Evolutionary conservation across 169 alveolate genomes (phyloP), one percentile per base, ranked within the genome.

Genomic region (Plasmodium inui): DNA sequence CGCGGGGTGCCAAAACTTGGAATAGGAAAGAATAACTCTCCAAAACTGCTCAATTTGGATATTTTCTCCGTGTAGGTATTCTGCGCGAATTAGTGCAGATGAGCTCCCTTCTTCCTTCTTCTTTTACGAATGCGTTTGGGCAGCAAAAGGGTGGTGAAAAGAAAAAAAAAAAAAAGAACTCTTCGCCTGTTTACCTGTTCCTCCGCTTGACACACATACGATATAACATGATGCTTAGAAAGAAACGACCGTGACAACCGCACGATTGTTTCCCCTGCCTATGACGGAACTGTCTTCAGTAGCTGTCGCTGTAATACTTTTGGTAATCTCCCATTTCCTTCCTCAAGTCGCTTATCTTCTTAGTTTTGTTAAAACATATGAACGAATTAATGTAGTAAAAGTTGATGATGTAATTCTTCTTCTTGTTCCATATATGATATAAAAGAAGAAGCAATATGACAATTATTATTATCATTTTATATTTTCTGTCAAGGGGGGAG

Each of bases 361-460:
- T 88, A 2, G 89, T 55, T 88, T 88, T 88, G 73, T 79, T 88
- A 61, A 78, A 88, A 53, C 94, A 88, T 28, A 88, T 88, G 55
- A 88, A 88, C 12, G 94, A 78, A 78, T 88, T 88, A 44, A 88
- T 76, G 37, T 88, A 88, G 70, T 88, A 88, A 78, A 88, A 88
- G n/a, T 88, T 88, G 28, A 88, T 88, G 61, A 88, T 88, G 46
- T 55, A 88, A 88, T 88, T 88, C 32, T 88, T 88, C 83, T 88
- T 88, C 94, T 88, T 88, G 72, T 88, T 88, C 94, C 94, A 88
- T 61, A 88, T 78, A 78, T 88, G 94, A 88, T 88, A 88, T 78
- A 88, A 88, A 53, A 88, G 82, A 55, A 88, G 61, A 50, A 88
- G 94, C 84, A 88, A 61, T 37, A 88, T 57, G 81, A 88, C 17